phyloP scores from a whole-genome alignment of 2,329 filamentous ascomycete genomes.

The Cadophora luteo-olivacea region DNA sequence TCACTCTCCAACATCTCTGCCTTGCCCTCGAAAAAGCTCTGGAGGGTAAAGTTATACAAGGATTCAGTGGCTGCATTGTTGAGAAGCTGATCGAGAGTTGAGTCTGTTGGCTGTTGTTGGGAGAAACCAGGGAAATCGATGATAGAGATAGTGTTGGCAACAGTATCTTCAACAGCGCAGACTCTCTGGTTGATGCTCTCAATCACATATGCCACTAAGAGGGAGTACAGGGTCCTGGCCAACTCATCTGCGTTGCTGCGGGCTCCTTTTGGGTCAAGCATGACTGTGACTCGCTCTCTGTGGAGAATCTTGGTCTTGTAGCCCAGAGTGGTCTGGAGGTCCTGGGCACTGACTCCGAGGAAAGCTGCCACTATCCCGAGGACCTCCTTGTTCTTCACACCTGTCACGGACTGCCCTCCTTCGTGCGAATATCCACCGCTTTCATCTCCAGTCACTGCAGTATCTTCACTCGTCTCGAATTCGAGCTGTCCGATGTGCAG shows the following conservation, averaged over 20 bases:
- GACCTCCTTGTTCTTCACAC: constrained; percentile 92
- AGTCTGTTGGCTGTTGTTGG: constrained; percentile 83
- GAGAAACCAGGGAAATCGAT: constrained; percentile 97
- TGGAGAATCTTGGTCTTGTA: constrained; percentile 98
- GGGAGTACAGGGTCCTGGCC: constrained; percentile 89
- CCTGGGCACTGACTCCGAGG: constrained; percentile 79
- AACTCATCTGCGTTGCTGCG: constrained; percentile 93
- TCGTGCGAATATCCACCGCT: constrained; percentile 97
- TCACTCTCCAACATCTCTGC: constrained; percentile 93
- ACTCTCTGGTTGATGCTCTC: constrained; percentile 90
- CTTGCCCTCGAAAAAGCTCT: constrained; percentile 95
- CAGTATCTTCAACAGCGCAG: constrained; percentile 84
- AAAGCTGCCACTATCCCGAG: constrained; percentile 90
- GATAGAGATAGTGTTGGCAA: constrained; percentile 92
- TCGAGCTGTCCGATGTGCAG: constrained; percentile 98
- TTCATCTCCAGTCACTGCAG: constrained; percentile 81
- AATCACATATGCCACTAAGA: constrained; percentile 92
- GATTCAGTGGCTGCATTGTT: constrained; percentile 94
- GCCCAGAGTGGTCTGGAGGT: constrained; percentile 86
- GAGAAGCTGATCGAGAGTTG: constrained; percentile 87
- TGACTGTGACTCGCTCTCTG: constrained; percentile 96
- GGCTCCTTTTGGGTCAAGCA: constrained; percentile 92
- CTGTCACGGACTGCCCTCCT: constrained; percentile 83
- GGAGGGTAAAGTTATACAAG: constrained; percentile 90
- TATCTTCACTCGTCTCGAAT: constrained; percentile 83